Base-by-base conservation (phyloP, 495 filamentous ascomycete genomes). In the Tuber borchii region DNA sequence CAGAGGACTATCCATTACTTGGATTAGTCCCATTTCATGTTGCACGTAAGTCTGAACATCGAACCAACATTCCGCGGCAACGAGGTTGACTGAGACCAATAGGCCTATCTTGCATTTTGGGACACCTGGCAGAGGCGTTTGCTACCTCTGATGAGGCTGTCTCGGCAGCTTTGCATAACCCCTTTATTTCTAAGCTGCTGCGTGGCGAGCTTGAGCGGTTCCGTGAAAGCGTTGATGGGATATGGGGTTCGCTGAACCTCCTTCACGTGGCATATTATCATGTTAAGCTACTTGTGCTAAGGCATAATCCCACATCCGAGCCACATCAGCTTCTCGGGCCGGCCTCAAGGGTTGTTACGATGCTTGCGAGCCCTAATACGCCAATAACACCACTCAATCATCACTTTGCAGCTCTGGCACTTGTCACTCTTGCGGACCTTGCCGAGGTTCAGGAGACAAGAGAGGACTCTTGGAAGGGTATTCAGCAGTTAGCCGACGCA, bases 231-330 rank as follows among this genome's bases (percentile, higher is more conserved):
- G 78, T 84, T 40, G 80, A 82, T 22, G 73, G 69, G n/a, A 68
- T 84, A 31, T 83, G 83, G 73, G 75, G 72, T 45, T 78, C 78
- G 56, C 75, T 75, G 26, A 73, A 71, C 46, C 83, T 92, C 17
- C 85, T 93, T 45, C 86, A 90, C 71, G 88, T 95, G 61, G 87
- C 89, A 5, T 95, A 93, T 83, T 92, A 92, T 89, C 92, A 93
- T 77, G 83, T 89, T 70, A 88, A 89, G 56, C 85, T 94, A 19
- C 84, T 94, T 22, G 86, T 88, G 42, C 87, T 89, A 71, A 84
- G 88, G 75, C 77, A 89, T 86, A 85, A 88, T 84, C 84, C 86
- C 82, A 82, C 88, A 80, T 83, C 88, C 79, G 85, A 87, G 75
- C 88, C 88, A 0, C 84, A 85, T 48, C 88, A 92, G 48, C 86